Percentiles rank a stretch among this genome's conserved stretches.
These are phyloP conservation scores for Chaetomium tenue DNA, from an alignment of 495 filamentous ascomycete genomes.

Conservation along the genomic window DNA sequence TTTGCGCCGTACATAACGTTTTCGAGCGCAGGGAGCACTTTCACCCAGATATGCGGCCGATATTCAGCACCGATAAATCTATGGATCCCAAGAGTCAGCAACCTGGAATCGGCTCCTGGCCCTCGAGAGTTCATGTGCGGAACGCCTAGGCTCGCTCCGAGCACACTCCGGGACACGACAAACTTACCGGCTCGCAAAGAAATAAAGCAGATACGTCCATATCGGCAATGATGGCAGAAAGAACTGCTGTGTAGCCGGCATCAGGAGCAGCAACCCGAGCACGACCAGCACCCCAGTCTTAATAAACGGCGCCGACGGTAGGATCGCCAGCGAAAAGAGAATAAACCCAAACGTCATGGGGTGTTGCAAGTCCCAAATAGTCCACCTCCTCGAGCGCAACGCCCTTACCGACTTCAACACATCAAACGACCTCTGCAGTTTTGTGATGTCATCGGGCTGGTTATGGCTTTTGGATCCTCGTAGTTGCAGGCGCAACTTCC, in stretches of 20 bases:
- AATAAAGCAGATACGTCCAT: slow-evolving; percentile 79
- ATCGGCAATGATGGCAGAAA: slow-evolving; percentile 84
- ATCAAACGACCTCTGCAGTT: slow-evolving; percentile 78
- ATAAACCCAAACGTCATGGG: slow-evolving; percentile 66
- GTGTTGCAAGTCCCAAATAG: slow-evolving; percentile 83
- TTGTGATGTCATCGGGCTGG: slow-evolving; percentile 52
- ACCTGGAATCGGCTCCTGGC: neutral
- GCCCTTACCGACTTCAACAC: slow-evolving; percentile 68
- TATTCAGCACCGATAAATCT: slow-evolving; percentile 79
- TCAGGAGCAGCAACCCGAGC: slow-evolving; percentile 66
- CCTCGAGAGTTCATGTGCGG: neutral
- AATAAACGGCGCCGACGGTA: slow-evolving; percentile 68
- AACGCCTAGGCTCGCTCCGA: neutral
- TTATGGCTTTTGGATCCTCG: slow-evolving; percentile 65
- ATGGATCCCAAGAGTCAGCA: neutral
- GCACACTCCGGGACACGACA: neutral
- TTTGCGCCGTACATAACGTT: slow-evolving; percentile 96
- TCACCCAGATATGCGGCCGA: slow-evolving; percentile 89
- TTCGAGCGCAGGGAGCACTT: slow-evolving; percentile 89
- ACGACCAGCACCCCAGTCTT: slow-evolving; percentile 68
- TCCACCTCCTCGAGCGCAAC: slow-evolving; percentile 76
- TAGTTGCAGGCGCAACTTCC: slow-evolving; percentile 67
- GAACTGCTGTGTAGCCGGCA: slow-evolving; percentile 89
- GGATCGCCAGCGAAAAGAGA: slow-evolving; percentile 79
- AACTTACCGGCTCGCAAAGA: slow-evolving; percentile 85